Conservation (phyloP, 2,329 filamentous ascomycete species). For the Ustilaginoidea virens region DNA sequence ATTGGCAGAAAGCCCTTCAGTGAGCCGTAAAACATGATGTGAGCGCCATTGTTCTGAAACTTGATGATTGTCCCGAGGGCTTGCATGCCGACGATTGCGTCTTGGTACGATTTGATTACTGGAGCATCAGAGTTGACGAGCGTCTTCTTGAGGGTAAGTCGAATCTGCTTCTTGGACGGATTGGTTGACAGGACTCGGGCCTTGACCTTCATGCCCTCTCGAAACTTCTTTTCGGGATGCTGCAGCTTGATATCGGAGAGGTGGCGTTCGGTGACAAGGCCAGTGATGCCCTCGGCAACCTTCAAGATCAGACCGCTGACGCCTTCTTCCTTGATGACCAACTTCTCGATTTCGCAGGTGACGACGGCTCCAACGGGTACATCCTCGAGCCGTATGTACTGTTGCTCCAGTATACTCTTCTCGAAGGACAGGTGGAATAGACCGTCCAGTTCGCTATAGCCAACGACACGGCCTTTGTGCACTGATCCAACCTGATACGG, state of each 20-base stretch:
- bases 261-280: slow-evolving; percentile 78
- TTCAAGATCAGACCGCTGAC: slow-evolving; percentile 70
- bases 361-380: slow-evolving; percentile 68
- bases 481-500: slow-evolving; percentile 62
- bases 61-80: slow-evolving; percentile 79
- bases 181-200: slow-evolving; percentile 74
- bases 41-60: slow-evolving; percentile 61
- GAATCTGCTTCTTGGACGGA: slow-evolving; percentile 58
- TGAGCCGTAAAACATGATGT: slow-evolving; percentile 81
- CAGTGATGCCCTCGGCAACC: slow-evolving; percentile 72
- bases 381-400: slow-evolving; percentile 85
- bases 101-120: slow-evolving; percentile 65
- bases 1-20: slow-evolving; percentile 80
- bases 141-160: slow-evolving; percentile 86
- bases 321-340: slow-evolving; percentile 65
- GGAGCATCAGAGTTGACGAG: slow-evolving; percentile 76
- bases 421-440: slow-evolving; percentile 77
- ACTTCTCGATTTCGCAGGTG: slow-evolving; percentile 69
- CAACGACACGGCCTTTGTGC: slow-evolving; percentile 69
- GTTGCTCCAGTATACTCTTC: slow-evolving; percentile 66
- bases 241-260: slow-evolving; percentile 76
- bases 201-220: slow-evolving; percentile 71
- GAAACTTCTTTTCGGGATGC: slow-evolving; percentile 92
- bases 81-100: slow-evolving; percentile 58
- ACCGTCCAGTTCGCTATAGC: slow-evolving; percentile 78